These are phyloP conservation scores for Pythium rishiriense DNA, from an alignment of 352 stramenopile species.

Conservation along the genomic window DNA sequence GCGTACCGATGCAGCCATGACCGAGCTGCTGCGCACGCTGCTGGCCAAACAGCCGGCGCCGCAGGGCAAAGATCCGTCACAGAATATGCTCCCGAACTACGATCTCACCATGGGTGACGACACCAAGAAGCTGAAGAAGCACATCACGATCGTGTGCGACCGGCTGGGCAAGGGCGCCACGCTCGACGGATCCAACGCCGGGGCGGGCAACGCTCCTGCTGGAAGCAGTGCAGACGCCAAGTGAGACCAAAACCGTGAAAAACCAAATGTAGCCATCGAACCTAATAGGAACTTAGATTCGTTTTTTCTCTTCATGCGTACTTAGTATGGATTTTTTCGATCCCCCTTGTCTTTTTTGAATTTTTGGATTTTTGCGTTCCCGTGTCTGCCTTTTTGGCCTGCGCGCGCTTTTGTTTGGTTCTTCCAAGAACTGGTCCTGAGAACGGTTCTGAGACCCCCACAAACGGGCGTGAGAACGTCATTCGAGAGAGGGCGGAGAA, in stretches of 20 bases:
- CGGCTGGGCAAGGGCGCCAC: conserved; percentile 80
- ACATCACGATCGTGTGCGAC: conserved; percentile 90
- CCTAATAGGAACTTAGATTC: conserved; percentile 7
- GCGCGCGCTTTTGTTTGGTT: background rate
- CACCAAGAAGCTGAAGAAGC: conserved; percentile 89
- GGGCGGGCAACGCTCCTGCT: background rate
- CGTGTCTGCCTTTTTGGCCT: background rate
- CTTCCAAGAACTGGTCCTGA: background rate
- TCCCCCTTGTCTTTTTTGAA: conserved; percentile 18
- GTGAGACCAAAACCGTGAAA: background rate
- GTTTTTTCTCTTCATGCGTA: background rate
- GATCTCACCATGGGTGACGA: conserved; percentile 73
- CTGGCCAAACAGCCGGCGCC: conserved; percentile 56
- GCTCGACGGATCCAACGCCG: conserved; percentile 16
- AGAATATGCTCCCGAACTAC: conserved; percentile 28
- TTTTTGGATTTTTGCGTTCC: conserved; percentile 26
- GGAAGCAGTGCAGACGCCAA: background rate
- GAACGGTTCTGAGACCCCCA: conserved; percentile 4
- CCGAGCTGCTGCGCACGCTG: conserved; percentile 79
- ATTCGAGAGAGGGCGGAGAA: conserved; percentile 24
- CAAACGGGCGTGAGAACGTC: conserved; percentile 14
- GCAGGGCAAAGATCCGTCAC: conserved; percentile 23
- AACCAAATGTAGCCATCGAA: conserved; percentile 15
- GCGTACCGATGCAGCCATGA: conserved; percentile 79
- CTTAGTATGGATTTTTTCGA: conserved; percentile 3